A percentile compares a stretch with the other conserved stretches of the same genome.
Conservation (phyloP, 1,284 basidiomycete genomes). For the Ceratobasidium sp. region DNA sequence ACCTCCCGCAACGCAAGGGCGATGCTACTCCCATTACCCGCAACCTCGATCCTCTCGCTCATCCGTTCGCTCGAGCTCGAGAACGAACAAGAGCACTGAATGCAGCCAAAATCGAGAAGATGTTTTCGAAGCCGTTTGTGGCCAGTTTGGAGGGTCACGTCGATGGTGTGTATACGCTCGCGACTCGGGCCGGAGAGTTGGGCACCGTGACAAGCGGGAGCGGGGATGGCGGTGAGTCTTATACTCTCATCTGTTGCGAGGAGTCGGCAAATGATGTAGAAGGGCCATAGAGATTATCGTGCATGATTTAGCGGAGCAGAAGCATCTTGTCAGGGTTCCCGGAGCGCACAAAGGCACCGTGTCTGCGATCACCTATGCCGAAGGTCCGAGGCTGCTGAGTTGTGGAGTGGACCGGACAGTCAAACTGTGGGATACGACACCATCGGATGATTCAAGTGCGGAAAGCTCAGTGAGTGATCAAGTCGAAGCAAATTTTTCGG, state of each 20-base stretch:
- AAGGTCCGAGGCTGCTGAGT: conserved; percentile 77
- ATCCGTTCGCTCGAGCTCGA: conserved; percentile 91
- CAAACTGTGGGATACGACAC: conserved; percentile 81
- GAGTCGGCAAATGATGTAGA: neutral
- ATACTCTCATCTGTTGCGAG: conserved; percentile 34
- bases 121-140: conserved; percentile 97
- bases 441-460: conserved; percentile 41
- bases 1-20: conserved; percentile 66
- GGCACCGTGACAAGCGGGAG: conserved; percentile 90
- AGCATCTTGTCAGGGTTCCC: conserved; percentile 71
- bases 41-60: conserved; percentile 92
- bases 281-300: conserved; percentile 75
- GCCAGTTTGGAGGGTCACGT: conserved; percentile 90
- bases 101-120: conserved; percentile 94
- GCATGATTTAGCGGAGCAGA: conserved; percentile 81
- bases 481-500: conserved; percentile 15
- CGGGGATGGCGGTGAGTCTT: conserved; percentile 86
- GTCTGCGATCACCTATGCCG: conserved; percentile 79
- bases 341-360: conserved; percentile 93
- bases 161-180: conserved; percentile 92
- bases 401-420: conserved; percentile 92
- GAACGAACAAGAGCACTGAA: conserved; percentile 95
- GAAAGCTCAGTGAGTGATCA: conserved; percentile 48
- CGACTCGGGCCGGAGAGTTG: conserved; percentile 78
- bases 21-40: conserved; percentile 88